phyloP scores from a whole-genome alignment of 495 filamentous ascomycete species.

The Neurospora terricola region DNA sequence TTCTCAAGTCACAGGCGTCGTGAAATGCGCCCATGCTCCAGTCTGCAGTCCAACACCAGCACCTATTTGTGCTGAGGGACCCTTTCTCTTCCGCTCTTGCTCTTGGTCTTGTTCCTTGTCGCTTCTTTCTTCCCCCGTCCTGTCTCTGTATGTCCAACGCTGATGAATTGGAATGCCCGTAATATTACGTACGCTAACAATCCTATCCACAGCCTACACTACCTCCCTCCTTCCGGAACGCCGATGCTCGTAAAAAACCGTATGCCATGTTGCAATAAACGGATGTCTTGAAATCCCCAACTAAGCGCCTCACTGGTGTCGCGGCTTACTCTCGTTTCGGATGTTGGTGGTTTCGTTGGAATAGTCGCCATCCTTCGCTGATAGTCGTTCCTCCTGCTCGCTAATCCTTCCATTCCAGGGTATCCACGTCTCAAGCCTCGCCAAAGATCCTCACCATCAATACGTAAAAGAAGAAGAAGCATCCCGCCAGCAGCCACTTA shows the following conservation, averaged over 20 bases:
- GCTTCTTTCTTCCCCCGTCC: not conserved
- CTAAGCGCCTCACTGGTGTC: not conserved
- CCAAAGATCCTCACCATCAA: constrained; percentile 64
- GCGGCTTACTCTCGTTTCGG: not conserved
- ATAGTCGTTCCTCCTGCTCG: not conserved
- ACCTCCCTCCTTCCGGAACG: not conserved
- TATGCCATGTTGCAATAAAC: not conserved
- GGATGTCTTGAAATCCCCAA: not conserved
- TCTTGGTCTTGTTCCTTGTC: not conserved
- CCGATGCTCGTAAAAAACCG: not conserved
- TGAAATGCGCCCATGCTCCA: not conserved
- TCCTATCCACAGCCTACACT: not conserved
- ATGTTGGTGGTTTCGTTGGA: not conserved
- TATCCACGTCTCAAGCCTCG: constrained; percentile 12
- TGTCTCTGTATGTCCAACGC: not conserved
- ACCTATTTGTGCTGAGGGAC: not conserved
- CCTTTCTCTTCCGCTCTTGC: not conserved
- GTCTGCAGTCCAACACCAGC: not conserved
- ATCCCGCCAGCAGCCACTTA: constrained; percentile 60
- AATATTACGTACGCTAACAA: not conserved
- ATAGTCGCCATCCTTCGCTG: not conserved
- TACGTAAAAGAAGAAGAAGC: constrained; percentile 65
- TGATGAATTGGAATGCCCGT: not conserved
- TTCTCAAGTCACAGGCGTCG: not conserved
- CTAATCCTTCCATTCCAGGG: not conserved